These are phyloP conservation scores for Trichophyton schoenleinii DNA, from an alignment of 2,329 filamentous ascomycete species.

Conservation along the genomic window DNA sequence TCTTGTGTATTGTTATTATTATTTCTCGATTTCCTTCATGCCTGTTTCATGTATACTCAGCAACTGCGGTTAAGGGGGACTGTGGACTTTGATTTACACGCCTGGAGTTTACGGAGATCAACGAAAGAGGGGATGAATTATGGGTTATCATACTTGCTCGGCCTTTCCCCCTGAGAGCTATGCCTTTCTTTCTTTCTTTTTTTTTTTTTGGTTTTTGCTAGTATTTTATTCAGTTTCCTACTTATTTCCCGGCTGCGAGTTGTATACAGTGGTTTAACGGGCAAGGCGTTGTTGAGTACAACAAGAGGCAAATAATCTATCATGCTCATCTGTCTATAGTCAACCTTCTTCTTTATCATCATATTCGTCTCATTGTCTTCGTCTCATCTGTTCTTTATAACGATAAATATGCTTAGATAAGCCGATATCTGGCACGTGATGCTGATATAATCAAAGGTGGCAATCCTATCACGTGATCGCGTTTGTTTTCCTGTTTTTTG, in stretches of 20 bases:
- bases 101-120: conserved; percentile 1
- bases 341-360: neutral
- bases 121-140: neutral
- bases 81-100: neutral
- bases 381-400: neutral
- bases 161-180: neutral
- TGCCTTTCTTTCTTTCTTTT: neutral
- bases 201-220: neutral
- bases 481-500: neutral
- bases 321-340: neutral
- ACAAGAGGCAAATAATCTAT: neutral
- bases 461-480: neutral
- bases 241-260: neutral
- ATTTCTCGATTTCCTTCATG: neutral
- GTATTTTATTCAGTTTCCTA: neutral
- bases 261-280: neutral
- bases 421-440: neutral
- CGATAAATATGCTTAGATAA: neutral
- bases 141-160: neutral
- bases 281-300: neutral
- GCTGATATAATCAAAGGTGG: neutral
- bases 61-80: neutral
- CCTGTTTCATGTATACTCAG: neutral
- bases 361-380: neutral
- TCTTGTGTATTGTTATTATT: neutral